A percentile compares a stretch with the other conserved stretches of the same genome.
Evolutionary conservation across 2,329 filamentous ascomycete species (phyloP).

Genomic region (Colletotrichum sp.): DNA sequence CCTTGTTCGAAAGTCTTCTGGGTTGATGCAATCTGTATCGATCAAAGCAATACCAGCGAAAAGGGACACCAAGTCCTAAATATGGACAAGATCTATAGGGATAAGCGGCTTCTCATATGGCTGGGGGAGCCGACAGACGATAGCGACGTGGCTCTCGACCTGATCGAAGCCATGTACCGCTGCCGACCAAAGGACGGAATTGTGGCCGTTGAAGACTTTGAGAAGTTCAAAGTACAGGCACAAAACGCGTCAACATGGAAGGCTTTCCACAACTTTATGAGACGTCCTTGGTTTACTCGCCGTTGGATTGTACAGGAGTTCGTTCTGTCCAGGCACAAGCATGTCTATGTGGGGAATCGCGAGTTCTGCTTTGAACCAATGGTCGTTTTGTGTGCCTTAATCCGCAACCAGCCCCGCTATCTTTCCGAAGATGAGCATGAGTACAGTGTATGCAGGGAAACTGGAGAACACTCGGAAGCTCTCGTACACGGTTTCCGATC

Average conservation of each 20-base stretch:
- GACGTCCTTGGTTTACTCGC: background rate
- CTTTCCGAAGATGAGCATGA: background rate
- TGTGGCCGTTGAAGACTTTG: too few relatives aligned
- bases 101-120: background rate
- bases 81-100: background rate
- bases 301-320: background rate
- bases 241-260: background rate
- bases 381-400: background rate
- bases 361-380: background rate
- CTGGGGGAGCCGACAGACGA: background rate
- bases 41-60: background rate
- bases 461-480: too few relatives aligned
- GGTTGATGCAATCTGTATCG: background rate
- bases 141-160: background rate
- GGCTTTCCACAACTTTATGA: background rate
- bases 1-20: background rate
- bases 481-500: background rate
- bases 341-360: background rate
- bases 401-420: background rate
- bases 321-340: background rate
- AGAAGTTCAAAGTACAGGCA: too few relatives aligned
- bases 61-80: slow-evolving; percentile 3
- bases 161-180: background rate
- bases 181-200: too few relatives aligned
- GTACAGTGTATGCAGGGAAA: too few relatives aligned